These are phyloP conservation scores for Saccharomycopsis hybrid DNA, from an alignment of 1,139 yeast genomes.

Conservation along the genomic window DNA sequence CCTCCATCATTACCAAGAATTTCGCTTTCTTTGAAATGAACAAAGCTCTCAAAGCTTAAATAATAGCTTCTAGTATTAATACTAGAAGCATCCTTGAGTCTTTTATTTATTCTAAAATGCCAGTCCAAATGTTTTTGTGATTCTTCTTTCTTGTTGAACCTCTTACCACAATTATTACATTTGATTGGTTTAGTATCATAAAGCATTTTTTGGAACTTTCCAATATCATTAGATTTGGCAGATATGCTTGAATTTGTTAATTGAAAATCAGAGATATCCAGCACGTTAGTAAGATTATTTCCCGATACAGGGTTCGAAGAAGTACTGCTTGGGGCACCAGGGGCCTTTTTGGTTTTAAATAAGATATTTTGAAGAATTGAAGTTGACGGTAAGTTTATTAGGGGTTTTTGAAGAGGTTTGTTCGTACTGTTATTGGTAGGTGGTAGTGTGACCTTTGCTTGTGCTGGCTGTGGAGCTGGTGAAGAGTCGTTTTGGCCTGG, in stretches of 20 bases:
- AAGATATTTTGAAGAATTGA: slow-evolving; percentile 20
- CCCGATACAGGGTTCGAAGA: background rate
- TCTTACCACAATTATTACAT: slow-evolving; percentile 85
- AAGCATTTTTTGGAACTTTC: slow-evolving; percentile 32
- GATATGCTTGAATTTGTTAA: slow-evolving; percentile 12
- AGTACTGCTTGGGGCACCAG: background rate
- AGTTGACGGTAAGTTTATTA: slow-evolving; percentile 23
- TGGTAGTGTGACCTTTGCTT: background rate
- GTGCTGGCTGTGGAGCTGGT: background rate
- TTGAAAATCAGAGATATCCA: slow-evolving; percentile 6
- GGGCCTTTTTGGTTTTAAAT: slow-evolving; percentile 8
- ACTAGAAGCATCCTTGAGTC: slow-evolving; percentile 46
- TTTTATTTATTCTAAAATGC: slow-evolving; percentile 91
- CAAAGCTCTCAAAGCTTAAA: slow-evolving; percentile 69
- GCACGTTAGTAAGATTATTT: too few species aligned
- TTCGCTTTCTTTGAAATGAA: slow-evolving; percentile 62
- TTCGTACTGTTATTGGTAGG: slow-evolving; percentile 1
- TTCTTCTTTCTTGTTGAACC: slow-evolving; percentile 60
- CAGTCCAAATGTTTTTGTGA: slow-evolving; percentile 82
- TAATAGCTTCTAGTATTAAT: slow-evolving; percentile 82
- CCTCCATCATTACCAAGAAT: slow-evolving; percentile 31
- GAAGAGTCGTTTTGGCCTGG: background rate
- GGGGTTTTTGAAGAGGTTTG: slow-evolving; percentile 25
- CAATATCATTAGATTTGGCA: background rate
- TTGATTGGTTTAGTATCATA: slow-evolving; percentile 66